Evolutionary conservation across 495 filamentous ascomycete genomes (phyloP), one percentile per base, ranked within the genome.

Genomic region (Parmelia sp.): DNA sequence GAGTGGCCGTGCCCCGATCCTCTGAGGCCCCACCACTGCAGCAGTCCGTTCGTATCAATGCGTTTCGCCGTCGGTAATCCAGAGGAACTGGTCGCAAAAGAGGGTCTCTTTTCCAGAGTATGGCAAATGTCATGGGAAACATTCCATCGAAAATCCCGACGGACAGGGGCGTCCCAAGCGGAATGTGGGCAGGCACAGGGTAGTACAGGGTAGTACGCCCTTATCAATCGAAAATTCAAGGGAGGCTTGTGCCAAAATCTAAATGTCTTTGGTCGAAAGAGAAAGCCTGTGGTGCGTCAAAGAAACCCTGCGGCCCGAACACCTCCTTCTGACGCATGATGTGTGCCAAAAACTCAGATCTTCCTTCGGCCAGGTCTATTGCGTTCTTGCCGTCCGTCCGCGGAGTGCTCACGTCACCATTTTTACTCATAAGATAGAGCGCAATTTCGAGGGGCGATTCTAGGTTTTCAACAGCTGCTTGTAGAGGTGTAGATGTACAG

Each of bases 401-500:
- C 29, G 0, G 55, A 27, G 7, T 4, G 3, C 27, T 17, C 23
- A 60, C 37, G 21, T 44, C 37, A 6, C 37, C 58, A 3, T 40
- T n/a, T 21, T 44, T 14, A 42, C 12, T 21, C 14, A 60, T 37
- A 9, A 60, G 35, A 33, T 29, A 29, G 6, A 42, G 33, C 5
- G 42, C 37, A 11, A 60, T 12, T 15, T 35, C 23, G 25, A 25
- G 10, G 15, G 39, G 23, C 37, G n/a, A 44, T 25, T 60, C 21
- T 15, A 29, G 37, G 23, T 36, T 44, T 39, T 60, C 58, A 15
- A 60, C 17, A 4, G 36, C 58, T 40, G 58, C 58, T 45, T 60
- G 58, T 44, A 60, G 14, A 60, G 58, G 58, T 17, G 58, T 29
- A 17, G 58, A 60, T 27, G 39, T 21, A 31, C 58, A 60, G 37